phyloP scores from a whole-genome alignment of 2,329 filamentous ascomycete genomes.

The Aspergillus udagawae region DNA sequence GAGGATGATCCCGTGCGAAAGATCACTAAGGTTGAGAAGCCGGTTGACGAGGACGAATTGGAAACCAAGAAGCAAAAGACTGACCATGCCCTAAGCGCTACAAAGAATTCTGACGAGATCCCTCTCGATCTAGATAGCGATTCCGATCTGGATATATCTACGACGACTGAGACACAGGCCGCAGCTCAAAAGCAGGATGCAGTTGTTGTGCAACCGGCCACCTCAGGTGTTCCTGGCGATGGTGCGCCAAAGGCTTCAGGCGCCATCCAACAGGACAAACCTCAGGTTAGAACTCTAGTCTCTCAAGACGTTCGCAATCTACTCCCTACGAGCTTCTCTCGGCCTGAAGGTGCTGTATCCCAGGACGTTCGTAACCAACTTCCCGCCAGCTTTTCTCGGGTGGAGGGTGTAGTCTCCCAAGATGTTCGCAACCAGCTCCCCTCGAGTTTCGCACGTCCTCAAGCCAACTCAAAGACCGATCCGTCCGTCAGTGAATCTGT shows the following conservation, averaged over 20 bases:
- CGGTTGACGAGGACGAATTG: constrained; percentile 6
- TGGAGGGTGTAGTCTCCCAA: constrained; percentile 48
- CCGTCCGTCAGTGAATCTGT: constrained; percentile 57
- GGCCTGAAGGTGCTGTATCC: constrained; percentile 42
- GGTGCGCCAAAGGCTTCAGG: background rate
- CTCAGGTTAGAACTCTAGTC: background rate
- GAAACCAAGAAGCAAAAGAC: constrained; percentile 20
- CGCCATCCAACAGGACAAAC: background rate
- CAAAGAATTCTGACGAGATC: constrained; percentile 52
- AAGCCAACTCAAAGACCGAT: constrained; percentile 23
- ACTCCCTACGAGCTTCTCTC: background rate
- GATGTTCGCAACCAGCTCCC: constrained; percentile 71
- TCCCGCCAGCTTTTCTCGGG: constrained; percentile 58
- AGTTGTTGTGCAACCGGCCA: background rate
- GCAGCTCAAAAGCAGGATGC: background rate
- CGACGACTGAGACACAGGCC: constrained; percentile 2
- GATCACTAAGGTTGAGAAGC: constrained; percentile 17
- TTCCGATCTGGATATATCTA: constrained; percentile 12
- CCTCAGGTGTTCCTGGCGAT: background rate
- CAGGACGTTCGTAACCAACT: constrained; percentile 68
- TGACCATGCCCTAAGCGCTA: constrained; percentile 9
- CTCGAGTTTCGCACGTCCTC: constrained; percentile 61
- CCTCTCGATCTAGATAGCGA: constrained; percentile 31
- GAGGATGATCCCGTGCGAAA: constrained; percentile 23
- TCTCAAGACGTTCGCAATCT: background rate